Evolutionary conservation across 1,284 basidiomycete species (phyloP), one percentile per base, ranked within the genome.

Genomic region (Irpex rosettiformis): DNA sequence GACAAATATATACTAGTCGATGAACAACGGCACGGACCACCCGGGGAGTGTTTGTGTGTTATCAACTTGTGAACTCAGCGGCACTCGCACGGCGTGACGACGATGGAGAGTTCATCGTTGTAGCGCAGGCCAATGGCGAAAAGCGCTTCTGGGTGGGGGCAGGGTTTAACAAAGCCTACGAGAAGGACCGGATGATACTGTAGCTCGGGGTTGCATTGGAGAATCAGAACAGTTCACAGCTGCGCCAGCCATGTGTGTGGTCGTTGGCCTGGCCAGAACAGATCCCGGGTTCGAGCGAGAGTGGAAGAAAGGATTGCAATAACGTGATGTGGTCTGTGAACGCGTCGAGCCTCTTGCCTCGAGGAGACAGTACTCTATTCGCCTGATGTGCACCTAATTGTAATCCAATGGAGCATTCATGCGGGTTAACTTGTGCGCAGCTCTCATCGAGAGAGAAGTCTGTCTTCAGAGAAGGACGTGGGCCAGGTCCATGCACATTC

Each of bases 401-500:
- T 16, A 16, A 37, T 37, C 33, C 33, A 37, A 37, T 37, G 33
- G 33, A 37, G 33, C 16, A 47, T 47, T 47, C 18, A 18, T 16
- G 22, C 43, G 43, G 43, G 43, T 16, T 16, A 47, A 47, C 43
- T 47, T 47, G 43, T 45, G 43, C 21, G 16, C 43, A 18, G 43
- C 13, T 22, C 8, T 7, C 13, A 18, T n/a, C 13, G 18, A 45
- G 21, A 18, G 21, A 45, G 43, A 45, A 45, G 43, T 8, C 16
- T 8, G 43, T 18, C 7, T 45, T 45, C 18, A 22, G 61, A 84
- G 65, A 60, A 83, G 67, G 40, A 85, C 81, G 75, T 83, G 81
- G 11, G 70, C 75, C 64, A 80, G 65, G 61, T 81, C 77, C 75
- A 88, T 78, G 70, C 81, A 84, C 75, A 82, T 83, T 61, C 72